Percentiles rank a stretch among this genome's conserved stretches.
Conservation (phyloP, 2,329 filamentous ascomycete genomes). For the Xylariaceae sp. region DNA sequence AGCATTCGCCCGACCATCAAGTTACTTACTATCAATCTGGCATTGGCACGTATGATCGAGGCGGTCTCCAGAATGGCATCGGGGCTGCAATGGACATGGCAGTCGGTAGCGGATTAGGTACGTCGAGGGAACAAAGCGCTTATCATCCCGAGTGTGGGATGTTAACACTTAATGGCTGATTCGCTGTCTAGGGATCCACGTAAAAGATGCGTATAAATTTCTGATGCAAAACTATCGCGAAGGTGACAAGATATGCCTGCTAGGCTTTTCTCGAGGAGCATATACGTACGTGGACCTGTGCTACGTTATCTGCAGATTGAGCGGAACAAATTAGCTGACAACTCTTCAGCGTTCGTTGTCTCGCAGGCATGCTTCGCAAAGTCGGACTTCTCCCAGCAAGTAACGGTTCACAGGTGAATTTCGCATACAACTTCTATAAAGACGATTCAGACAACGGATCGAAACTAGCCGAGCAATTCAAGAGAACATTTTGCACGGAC, state of each 20-base stretch:
- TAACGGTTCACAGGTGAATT: conserved; percentile 16
- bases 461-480: conserved; percentile 13
- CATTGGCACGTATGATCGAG: conserved; percentile 16
- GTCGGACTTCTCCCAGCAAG: conserved; percentile 14
- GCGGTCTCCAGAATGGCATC: conserved; percentile 18
- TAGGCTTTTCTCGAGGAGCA: conserved; percentile 16
- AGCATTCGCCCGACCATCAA: conserved; percentile 14
- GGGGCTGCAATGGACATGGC: conserved; percentile 15
- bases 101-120: conserved; percentile 15
- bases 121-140: neutral
- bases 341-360: conserved; percentile 11
- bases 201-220: conserved; percentile 16
- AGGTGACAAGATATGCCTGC: conserved; percentile 17
- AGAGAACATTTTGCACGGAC: conserved; percentile 17
- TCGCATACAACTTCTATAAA: conserved; percentile 19
- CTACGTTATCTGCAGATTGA: neutral
- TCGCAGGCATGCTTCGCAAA: conserved; percentile 17
- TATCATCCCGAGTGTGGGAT: neutral
- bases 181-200: conserved; percentile 8
- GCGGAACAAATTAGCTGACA: neutral
- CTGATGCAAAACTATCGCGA: conserved; percentile 18
- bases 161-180: neutral
- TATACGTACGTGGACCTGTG: conserved; percentile 10
- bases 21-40: conserved; percentile 17
- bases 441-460: conserved; percentile 13